These are phyloP conservation scores for Byssoonygena ceratinophila DNA, from an alignment of 2,329 filamentous ascomycete species.

Conservation along the genomic window DNA sequence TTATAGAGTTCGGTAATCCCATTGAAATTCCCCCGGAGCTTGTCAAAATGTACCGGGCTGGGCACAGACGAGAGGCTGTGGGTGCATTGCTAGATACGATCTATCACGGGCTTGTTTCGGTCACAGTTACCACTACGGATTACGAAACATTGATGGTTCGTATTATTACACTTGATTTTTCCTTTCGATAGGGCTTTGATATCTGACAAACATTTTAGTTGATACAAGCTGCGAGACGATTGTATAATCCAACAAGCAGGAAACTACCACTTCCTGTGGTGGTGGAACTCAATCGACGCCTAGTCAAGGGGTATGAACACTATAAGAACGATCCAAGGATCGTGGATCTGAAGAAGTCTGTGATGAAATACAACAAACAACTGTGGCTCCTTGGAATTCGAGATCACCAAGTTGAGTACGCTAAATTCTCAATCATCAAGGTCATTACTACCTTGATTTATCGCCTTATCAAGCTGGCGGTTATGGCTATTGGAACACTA, in stretches of 20 bases:
- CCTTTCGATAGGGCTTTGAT: neutral
- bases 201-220: constrained; percentile 42
- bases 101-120: constrained; percentile 71
- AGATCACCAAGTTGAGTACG: constrained; percentile 91
- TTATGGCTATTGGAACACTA: constrained; percentile 70
- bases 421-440: constrained; percentile 65
- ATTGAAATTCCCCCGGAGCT: constrained; percentile 74
- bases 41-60: constrained; percentile 73
- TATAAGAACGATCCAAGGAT: constrained; percentile 89
- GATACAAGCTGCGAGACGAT: constrained; percentile 81
- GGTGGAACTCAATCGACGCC: constrained; percentile 82
- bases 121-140: constrained; percentile 85
- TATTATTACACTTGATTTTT: neutral
- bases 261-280: constrained; percentile 86
- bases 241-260: constrained; percentile 91
- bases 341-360: constrained; percentile 59
- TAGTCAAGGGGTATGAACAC: constrained; percentile 81
- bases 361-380: constrained; percentile 77
- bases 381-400: constrained; percentile 76
- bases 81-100: constrained; percentile 75
- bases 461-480: constrained; percentile 62
- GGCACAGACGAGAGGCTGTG: constrained; percentile 77
- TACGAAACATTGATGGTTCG: constrained; percentile 85
- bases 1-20: constrained; percentile 86
- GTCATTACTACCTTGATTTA: constrained; percentile 70